Base-by-base conservation (phyloP, 352 stramenopile species). In the Phytophthora cactorum region DNA sequence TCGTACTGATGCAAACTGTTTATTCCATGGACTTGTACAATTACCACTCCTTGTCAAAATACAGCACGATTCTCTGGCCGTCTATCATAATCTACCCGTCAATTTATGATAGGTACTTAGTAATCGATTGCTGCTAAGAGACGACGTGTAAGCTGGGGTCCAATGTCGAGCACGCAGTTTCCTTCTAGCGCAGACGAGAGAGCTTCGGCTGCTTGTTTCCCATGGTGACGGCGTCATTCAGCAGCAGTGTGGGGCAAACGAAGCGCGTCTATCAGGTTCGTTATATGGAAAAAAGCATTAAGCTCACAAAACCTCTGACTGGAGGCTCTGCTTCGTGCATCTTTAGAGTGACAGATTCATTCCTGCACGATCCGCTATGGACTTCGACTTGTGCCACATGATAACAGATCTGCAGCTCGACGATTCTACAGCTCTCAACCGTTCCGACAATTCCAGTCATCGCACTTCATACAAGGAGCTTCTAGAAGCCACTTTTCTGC, bases 381-480 rank as follows among this genome's bases (percentile, higher is more conserved):
- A 58, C 31, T 54, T 63, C 8, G 31, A 63, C 44, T 63, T 27
- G 12, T 63, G 43, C 29, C 55, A 63, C 43, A 63, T 54, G 31
- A 53, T 54, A 31, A 15, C 31, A 46, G 22, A 47, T n/a, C 32
- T 41, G 8, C 34, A 32, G 14, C 51, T 57, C n/a, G 51, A 32
- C 17, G 36, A 43, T 31, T 31, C 22, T 27, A 12, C 34, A 22
- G 45, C 17, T 12, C 45, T 22, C 28, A 17, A 15, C 17, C 17
- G 22, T n/a, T 6, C 9, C 12, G 14, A 3, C 15, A 22, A 41
- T 5, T 39, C 41, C 17, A 54, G 41, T 15, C 14, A 5, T 11
- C 22, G 22, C 11, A 36, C 5, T 36, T 49, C 52, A 22, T 58
- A 58, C 34, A 49, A 59, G 15, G 41, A 61, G 22, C 53, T 61